Evolutionary conservation across 2,329 filamentous ascomycete genomes (phyloP).

Genomic region (Ilyonectria destructans): DNA sequence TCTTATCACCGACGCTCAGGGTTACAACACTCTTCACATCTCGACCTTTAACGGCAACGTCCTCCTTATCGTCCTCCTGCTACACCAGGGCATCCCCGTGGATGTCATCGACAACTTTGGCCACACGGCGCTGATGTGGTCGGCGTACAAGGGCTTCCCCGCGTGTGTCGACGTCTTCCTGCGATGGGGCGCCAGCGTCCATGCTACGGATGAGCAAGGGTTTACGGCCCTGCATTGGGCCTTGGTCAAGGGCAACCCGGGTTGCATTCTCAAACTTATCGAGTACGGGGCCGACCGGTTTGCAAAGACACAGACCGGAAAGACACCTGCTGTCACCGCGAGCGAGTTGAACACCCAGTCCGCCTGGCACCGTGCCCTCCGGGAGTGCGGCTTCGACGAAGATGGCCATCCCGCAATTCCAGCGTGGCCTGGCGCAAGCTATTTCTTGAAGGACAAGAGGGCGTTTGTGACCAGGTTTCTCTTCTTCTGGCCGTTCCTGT

Average conservation of each 20-base stretch:
- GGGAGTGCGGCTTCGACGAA: slow-evolving; percentile 87
- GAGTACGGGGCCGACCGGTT: slow-evolving; percentile 97
- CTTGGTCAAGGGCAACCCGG: slow-evolving; percentile 90
- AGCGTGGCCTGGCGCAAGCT: slow-evolving; percentile 81
- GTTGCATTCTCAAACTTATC: slow-evolving; percentile 92
- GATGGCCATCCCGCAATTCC: slow-evolving; percentile 81
- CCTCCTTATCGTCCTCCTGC: slow-evolving; percentile 87
- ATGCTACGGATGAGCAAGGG: slow-evolving; percentile 90
- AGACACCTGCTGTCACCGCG: slow-evolving; percentile 89
- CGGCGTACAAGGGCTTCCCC: slow-evolving; percentile 96
- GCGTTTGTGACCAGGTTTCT: slow-evolving; percentile 88
- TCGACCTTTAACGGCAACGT: slow-evolving; percentile 98
- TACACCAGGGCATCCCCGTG: slow-evolving; percentile 96
- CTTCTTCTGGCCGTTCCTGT: slow-evolving; percentile 89
- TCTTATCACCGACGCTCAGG: slow-evolving; percentile 91
- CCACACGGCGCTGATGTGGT: slow-evolving; percentile 98
- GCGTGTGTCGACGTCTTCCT: slow-evolving; percentile 93
- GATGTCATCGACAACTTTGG: slow-evolving; percentile 92
- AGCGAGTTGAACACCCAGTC: slow-evolving; percentile 89
- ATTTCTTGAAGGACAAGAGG: slow-evolving; percentile 83
- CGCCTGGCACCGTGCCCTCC: slow-evolving; percentile 87
- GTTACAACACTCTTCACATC: slow-evolving; percentile 97
- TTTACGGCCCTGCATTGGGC: slow-evolving; percentile 98
- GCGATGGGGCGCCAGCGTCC: slow-evolving; percentile 95
- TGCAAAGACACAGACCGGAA: slow-evolving; percentile 89